Evolutionary conservation across 768 basidiomycete genomes (phyloP).

Genomic region (Suillus subalutaceus): DNA sequence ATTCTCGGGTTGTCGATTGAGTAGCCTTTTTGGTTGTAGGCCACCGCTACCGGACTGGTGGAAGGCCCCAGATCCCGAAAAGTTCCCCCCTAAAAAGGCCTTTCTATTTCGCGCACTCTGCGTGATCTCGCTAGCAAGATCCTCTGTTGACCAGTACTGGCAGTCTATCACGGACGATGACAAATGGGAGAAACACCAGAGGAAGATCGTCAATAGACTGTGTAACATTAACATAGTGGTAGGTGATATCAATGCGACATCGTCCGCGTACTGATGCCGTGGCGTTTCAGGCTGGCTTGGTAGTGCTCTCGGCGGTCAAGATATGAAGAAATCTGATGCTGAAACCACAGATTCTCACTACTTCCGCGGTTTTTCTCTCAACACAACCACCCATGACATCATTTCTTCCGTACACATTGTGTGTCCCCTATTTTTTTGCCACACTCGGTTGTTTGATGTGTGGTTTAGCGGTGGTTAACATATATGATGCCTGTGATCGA

Average conservation of each 20-base stretch:
- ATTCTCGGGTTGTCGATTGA: neutral
- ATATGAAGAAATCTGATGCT: neutral
- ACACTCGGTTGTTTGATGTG: constrained; percentile 3
- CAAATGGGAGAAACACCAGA: no score
- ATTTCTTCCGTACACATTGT: neutral
- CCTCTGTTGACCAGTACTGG: no score
- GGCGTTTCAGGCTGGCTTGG: neutral
- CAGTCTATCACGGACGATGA: no score
- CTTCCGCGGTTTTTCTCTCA: neutral
- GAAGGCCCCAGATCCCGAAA: neutral
- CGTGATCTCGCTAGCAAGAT: no score
- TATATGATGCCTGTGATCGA: constrained; percentile 5
- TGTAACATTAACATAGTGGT: constrained; percentile 3
- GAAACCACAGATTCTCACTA: neutral
- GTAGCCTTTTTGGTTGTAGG: neutral
- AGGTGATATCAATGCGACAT: neutral
- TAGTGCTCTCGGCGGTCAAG: neutral
- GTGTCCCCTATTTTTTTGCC: neutral
- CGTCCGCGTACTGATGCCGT: neutral
- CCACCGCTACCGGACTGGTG: neutral
- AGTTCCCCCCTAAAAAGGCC: neutral
- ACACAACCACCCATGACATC: constrained; percentile 2
- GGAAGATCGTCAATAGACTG: neutral
- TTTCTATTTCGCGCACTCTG: neutral
- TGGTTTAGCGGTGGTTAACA: constrained; percentile 4